Base-by-base conservation (phyloP, 2,329 filamentous ascomycete species). In the Cytospora mali region DNA sequence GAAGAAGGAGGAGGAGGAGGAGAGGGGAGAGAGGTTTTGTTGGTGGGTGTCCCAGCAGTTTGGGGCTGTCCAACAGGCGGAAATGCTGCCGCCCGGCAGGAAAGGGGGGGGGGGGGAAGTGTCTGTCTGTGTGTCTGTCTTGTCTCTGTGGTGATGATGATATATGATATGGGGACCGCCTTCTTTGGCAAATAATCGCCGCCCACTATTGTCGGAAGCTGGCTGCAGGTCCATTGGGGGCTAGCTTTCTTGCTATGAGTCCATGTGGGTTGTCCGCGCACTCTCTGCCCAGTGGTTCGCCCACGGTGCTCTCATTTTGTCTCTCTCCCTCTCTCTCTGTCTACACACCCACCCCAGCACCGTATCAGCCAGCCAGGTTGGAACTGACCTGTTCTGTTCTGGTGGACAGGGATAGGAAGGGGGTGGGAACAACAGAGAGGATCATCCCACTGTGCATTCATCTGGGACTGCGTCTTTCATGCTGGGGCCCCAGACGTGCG, bases 31-130 rank as follows among this genome's bases (percentile, higher is more conserved):
- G 9, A 33, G 9, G 14, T 13, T 33, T 28, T n/a, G n/a, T 54
- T 55, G 42, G 51, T 49, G 29, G 33, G 9, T 16, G 58, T 57
- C 62, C 62, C 62, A 61, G 46, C 52, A 64, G 62, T 51, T 42
- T 64, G 62, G 62, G 54, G 50, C 51, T 56, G 62, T 52, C 52
- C 46, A 33, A 61, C 57, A 23, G 35, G 42, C 46, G 48, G 39
- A n/a, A 51, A 48, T 21, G 62, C 53, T 53, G 39, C 58, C 48
- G 53, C 48, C 55, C 59, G 58, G 29, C 57, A 53, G 57, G 48
- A 49, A 39, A 25, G 48, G 51, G 13, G 16, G 21, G 42, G 10
- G n/a, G 23, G 48, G n/a, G n/a, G n/a, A n/a, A n/a, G n/a, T n/a
- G n/a, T n/a, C n/a, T n/a, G n/a, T n/a, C n/a, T n/a, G n/a, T n/a